Evolutionary conservation across 257 asterid species (phyloP).

Genomic region (Salvia hispanica): DNA sequence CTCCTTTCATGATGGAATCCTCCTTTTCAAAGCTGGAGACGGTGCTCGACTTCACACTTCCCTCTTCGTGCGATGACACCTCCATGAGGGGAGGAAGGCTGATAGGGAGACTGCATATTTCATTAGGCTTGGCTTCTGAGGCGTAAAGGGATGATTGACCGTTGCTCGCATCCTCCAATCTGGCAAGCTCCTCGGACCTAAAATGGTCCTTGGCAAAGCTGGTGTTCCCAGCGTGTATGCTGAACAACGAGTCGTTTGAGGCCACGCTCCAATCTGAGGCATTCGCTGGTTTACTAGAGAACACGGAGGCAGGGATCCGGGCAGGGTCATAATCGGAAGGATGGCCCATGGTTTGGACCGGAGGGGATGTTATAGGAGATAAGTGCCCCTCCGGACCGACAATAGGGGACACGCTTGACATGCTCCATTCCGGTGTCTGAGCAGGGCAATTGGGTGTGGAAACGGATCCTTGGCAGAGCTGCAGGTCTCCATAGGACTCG

Average conservation of each 20-base stretch:
- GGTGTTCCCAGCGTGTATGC: conserved; percentile 77
- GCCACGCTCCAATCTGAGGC: conserved; percentile 73
- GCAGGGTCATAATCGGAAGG: conserved; percentile 64
- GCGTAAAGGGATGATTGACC: conserved; percentile 26
- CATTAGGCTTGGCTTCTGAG: conserved; percentile 40
- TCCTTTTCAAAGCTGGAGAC: conserved; percentile 32
- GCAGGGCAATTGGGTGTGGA: conserved; percentile 23
- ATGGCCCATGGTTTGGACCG: conserved; percentile 50
- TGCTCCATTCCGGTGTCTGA: conserved; percentile 45
- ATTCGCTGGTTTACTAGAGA: conserved; percentile 46
- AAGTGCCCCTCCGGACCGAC: conserved; percentile 19
- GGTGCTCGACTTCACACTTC: conserved; percentile 31
- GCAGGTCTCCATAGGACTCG: conserved; percentile 29
- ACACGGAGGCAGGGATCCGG: conserved; percentile 78
- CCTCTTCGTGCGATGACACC: conserved; percentile 45
- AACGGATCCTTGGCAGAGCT: conserved; percentile 28
- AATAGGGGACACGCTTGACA: conserved; percentile 47
- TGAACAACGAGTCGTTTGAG: conserved; percentile 85
- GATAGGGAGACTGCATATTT: conserved; percentile 44
- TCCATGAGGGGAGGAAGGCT: conserved; percentile 58
- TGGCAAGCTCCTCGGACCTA: conserved; percentile 52
- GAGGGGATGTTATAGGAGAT: conserved; percentile 49
- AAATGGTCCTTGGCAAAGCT: conserved; percentile 61
- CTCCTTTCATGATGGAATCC: conserved; percentile 24
- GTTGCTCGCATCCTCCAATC: conserved; percentile 44